Evolutionary conservation across 768 basidiomycete species (phyloP), one percentile per base, ranked within the genome.

Genomic region (Mycena sanguinolenta): DNA sequence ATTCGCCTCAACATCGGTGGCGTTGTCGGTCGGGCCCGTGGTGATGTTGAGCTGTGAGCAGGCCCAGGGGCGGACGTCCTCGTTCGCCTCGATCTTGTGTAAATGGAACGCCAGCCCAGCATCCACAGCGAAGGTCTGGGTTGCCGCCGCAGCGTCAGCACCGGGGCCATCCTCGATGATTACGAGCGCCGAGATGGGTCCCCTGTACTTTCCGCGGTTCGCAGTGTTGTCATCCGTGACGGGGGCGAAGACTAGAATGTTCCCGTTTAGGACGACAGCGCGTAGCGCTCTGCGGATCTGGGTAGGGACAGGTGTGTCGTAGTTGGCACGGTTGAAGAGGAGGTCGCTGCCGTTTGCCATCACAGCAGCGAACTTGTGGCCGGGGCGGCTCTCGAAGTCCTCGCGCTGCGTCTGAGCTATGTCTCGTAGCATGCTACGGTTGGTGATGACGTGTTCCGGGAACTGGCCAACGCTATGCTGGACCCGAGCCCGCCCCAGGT

Each of bases 21-120:
- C n/a, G n/a, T n/a, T n/a, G n/a, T n/a, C n/a, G n/a, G 46, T 49
- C n/a, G 7, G 10, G 46, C n/a, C 5, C 12, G 6, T 7, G 46
- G n/a, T n/a, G 46, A 23, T 9, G 46, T 23, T 13, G 46, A 21
- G 46, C n/a, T 23, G n/a, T 49, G 5, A 0, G n/a, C 7, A 8
- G 21, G 21, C 7, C 7, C 46, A 21, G 21, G 12, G 12, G 1
- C 9, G 10, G 21, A 44, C 6, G 42, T 44, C 42, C 13, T 13
- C 17, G 9, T 19, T 19, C 5, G 4, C 2, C 13, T 1, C 6
- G 6, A 1, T 2, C 14, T 1, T 6, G 10, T 16, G 36, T 14
- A 6, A 14, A 7, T 38, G 36, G n/a, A n/a, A 38, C 36, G 42
- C 16, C 16, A 6, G 42, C 10, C 13, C n/a, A n/a, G 14, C 17